Evolutionary conservation across 1,284 basidiomycete species (phyloP), one percentile per base, ranked within the genome.

Genomic region (Sanghuangporus baumii): DNA sequence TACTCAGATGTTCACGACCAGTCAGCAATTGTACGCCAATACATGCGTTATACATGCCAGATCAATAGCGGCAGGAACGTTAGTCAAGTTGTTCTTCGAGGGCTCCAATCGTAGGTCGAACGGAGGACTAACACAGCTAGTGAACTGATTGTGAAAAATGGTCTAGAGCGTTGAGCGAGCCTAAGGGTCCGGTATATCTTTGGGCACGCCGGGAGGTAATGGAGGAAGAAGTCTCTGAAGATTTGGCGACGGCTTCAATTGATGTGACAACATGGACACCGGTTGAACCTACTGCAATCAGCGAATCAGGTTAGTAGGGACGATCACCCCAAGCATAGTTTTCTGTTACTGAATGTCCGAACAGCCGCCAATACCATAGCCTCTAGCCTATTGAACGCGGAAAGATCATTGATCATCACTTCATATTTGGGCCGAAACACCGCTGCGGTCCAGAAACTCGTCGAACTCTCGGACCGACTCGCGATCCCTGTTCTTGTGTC

Each of bases 131-230:
- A 37, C 50, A 55, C 57, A 52, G 40, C 38, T 26, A 12, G 64
- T 18, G 20, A 14, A n/a, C 43, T 46, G 16, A 46, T n/a, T 18
- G 16, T 18, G 16, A 46, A 46, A 46, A 12, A n/a, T n/a, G 16
- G 16, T 59, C 3, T 47, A 87, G 86, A 66, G 85, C 87, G 3
- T 82, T 73, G 36, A 87, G 84, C 63, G 80, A 85, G 37, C 88
- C 88, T 0, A 82, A 81, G 69, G 88, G 88, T 0, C 88, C 88
- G 0, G 86, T 88, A 0, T 89, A 89, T 70, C 75, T 89, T 5
- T 89, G 86, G 84, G 86, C 80, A n/a, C 79, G 86, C 23, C 78
- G 88, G 20, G 88, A 90, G 69, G 78, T 80, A 0, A 84, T 86
- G 77, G 87, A 90, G 69, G 80, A 88, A 71, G 82, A 86, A 67